A percentile compares a stretch with the other conserved stretches of the same genome.
Evolutionary conservation across 805 yeast genomes (phyloP).

Genomic region (Candida krabiensis): DNA sequence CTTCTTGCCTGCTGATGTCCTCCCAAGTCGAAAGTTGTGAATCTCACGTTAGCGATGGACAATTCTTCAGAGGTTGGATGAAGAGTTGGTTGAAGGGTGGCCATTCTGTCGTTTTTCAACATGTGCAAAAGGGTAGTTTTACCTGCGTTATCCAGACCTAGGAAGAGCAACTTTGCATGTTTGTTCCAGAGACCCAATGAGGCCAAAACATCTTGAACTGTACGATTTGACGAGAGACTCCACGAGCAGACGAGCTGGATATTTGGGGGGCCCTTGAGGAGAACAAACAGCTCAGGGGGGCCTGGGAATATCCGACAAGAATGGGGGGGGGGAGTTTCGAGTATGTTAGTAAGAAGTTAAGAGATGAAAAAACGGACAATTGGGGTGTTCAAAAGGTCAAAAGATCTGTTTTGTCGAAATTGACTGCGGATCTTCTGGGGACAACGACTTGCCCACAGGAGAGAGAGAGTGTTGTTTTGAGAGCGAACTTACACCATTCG

Average conservation of each 20-base stretch:
- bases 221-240: not conserved
- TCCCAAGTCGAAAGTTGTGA: slow-evolving; percentile 97
- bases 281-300: no score
- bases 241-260: no score
- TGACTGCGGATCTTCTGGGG: no score
- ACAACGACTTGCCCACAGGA: no score
- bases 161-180: slow-evolving; percentile 92
- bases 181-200: slow-evolving; percentile 86
- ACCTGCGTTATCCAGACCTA: slow-evolving; percentile 98
- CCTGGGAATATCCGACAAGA: no score
- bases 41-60: slow-evolving; percentile 93
- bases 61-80: slow-evolving; percentile 99
- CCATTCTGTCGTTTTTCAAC: slow-evolving; percentile 93
- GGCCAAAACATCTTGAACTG: slow-evolving; percentile 73
- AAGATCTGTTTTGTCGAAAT: no score
- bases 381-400: no score
- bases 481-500: slow-evolving; percentile 42
- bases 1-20: slow-evolving; percentile 99
- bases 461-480: no score
- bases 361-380: no score
- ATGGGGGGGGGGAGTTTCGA: no score
- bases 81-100: slow-evolving; percentile 95
- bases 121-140: slow-evolving; percentile 87
- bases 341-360: no score
- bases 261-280: no score